A percentile compares a stretch with the other conserved stretches of the same genome.
Conservation (phyloP, 768 basidiomycete species). For the Neoboletus subvelutipes region DNA sequence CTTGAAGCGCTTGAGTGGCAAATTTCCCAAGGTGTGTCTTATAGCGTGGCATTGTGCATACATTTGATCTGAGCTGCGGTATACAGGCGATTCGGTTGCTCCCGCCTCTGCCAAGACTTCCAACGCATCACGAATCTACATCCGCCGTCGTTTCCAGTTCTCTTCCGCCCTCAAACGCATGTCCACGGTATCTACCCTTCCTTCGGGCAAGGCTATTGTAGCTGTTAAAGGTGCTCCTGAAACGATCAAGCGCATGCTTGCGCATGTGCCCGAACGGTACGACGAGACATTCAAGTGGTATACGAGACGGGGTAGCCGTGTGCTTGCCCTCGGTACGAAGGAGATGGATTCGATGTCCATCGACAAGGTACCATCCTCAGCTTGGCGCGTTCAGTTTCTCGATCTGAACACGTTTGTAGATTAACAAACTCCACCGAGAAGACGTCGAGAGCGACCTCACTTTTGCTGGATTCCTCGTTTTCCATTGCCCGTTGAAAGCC, state of each 20-base stretch:
- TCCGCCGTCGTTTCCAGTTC: slow-evolving; percentile 95
- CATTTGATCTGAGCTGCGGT: not conserved
- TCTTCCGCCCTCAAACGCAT: slow-evolving; percentile 97
- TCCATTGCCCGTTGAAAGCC: slow-evolving; percentile 95
- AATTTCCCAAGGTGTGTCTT: slow-evolving; percentile 56
- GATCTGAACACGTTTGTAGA: slow-evolving; percentile 42
- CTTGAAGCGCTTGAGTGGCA: slow-evolving; percentile 90
- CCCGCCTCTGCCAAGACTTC: slow-evolving; percentile 51
- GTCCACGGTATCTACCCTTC: slow-evolving; percentile 79
- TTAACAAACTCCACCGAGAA: slow-evolving; percentile 84
- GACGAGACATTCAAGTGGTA: slow-evolving; percentile 96
- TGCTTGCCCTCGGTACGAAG: slow-evolving; percentile 88
- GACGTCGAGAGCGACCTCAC: slow-evolving; percentile 72
- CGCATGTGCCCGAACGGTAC: slow-evolving; percentile 69
- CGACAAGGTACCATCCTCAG: slow-evolving; percentile 59
- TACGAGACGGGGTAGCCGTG: slow-evolving; percentile 89
- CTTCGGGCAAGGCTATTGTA: slow-evolving; percentile 59
- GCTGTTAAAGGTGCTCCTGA: slow-evolving; percentile 98
- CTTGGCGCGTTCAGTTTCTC: not conserved
- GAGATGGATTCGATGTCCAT: slow-evolving; percentile 67
- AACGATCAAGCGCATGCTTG: slow-evolving; percentile 89
- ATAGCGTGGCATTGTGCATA: not conserved
- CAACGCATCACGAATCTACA: slow-evolving; percentile 60
- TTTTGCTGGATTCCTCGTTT: slow-evolving; percentile 97
- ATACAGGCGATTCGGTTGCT: slow-evolving; percentile 61